These are phyloP conservation scores for Ustilago tritici DNA, from an alignment of 1,284 basidiomycete species.

Conservation along the genomic window DNA sequence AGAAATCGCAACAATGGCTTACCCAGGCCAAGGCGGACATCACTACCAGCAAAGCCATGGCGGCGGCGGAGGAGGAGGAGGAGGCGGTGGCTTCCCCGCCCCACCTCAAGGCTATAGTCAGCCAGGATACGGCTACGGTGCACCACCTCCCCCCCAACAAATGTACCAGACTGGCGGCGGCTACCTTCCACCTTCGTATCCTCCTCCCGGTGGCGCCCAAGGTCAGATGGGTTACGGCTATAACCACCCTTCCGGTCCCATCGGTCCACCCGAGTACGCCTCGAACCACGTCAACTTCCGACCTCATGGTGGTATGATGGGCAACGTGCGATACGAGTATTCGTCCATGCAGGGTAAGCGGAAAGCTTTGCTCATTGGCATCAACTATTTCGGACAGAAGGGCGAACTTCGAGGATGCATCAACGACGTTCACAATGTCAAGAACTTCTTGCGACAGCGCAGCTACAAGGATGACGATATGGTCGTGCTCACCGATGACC, in stretches of 20 bases:
- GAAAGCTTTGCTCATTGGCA: slow-evolving; percentile 69
- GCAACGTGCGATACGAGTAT: slow-evolving; percentile 64
- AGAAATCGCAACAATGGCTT: slow-evolving; percentile 43
- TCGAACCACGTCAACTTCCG: slow-evolving; percentile 53
- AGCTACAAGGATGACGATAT: slow-evolving; percentile 69
- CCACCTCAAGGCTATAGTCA: slow-evolving; percentile 41
- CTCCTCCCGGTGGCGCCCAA: slow-evolving; percentile 38
- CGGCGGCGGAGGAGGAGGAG: slow-evolving; percentile 47
- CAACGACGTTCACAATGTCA: slow-evolving; percentile 69
- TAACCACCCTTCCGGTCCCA: slow-evolving; percentile 32
- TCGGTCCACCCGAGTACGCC: slow-evolving; percentile 63
- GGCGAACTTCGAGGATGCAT: slow-evolving; percentile 67
- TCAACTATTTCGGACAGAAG: slow-evolving; percentile 65
- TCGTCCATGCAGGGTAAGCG: slow-evolving; percentile 67
- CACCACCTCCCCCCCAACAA: slow-evolving; percentile 34
- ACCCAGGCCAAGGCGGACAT: slow-evolving; percentile 60
- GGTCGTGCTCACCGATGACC: slow-evolving; percentile 68
- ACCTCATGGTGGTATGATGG: slow-evolving; percentile 64
- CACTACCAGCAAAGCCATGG: slow-evolving; percentile 54
- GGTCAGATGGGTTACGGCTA: slow-evolving; percentile 53
- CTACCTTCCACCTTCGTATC: slow-evolving; percentile 40
- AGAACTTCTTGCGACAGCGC: slow-evolving; percentile 64
- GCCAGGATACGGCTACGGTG: slow-evolving; percentile 48
- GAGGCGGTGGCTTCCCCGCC: slow-evolving; percentile 35
- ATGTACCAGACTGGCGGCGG: slow-evolving; percentile 26